Evolutionary conservation across 2,329 filamentous ascomycete genomes (phyloP).

Genomic region (Sclerotinia trifoliorum): DNA sequence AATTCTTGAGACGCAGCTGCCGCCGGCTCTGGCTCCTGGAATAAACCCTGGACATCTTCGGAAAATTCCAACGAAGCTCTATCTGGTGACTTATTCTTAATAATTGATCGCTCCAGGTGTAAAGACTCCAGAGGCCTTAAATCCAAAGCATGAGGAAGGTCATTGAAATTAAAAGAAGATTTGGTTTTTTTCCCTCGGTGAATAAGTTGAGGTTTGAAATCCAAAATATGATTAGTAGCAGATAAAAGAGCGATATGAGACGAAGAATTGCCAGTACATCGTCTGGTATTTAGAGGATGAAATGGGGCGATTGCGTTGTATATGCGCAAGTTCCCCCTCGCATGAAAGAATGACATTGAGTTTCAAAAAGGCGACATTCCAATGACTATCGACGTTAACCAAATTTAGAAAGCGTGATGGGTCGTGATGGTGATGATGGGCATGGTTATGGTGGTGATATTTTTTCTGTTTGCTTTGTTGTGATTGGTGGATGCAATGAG

Average conservation of each 20-base stretch:
- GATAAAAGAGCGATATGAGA: neutral
- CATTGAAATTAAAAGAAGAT: conserved; percentile 53
- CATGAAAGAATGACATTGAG: conserved; percentile 18
- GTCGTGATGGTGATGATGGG: no score
- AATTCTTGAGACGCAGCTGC: neutral
- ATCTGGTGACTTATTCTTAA: neutral
- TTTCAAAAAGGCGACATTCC: neutral
- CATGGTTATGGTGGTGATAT: neutral
- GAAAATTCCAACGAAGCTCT: neutral
- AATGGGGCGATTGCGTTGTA: neutral
- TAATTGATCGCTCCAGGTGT: conserved; percentile 33
- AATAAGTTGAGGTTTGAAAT: neutral
- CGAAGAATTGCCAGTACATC: neutral
- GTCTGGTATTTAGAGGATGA: neutral
- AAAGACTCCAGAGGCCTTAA: conserved; percentile 36
- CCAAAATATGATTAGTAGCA: neutral
- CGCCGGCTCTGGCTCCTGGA: neutral
- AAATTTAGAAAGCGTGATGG: conserved; percentile 7
- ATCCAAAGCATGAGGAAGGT: conserved; percentile 46
- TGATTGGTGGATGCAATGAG: neutral
- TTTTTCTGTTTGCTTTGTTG: neutral
- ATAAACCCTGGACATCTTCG: conserved; percentile 6
- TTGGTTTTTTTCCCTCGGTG: conserved; percentile 55
- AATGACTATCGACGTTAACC: neutral
- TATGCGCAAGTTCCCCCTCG: conserved; percentile 6